Percentiles rank a stretch among this genome's conserved stretches.
phyloP scores from a whole-genome alignment of 75 land plant genomes.

The Isoetes taiwanensis region DNA sequence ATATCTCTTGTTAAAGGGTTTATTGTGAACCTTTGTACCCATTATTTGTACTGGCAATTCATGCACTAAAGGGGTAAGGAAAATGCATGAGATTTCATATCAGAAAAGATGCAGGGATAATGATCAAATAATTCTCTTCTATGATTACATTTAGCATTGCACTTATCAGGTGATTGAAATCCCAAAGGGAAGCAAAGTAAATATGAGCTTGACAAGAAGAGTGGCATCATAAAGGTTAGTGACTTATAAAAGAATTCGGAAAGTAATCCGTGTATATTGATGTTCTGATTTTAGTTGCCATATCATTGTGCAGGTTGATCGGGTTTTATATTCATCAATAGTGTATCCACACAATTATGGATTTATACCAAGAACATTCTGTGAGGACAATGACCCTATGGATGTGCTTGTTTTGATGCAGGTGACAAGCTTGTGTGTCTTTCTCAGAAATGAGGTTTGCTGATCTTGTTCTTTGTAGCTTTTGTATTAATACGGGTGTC shows the following conservation, averaged over 20 bases:
- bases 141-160: no score
- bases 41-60: no score
- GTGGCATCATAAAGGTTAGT: slow-evolving; percentile 52
- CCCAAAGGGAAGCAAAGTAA: slow-evolving; percentile 62
- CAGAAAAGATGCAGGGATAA: no score
- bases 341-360: slow-evolving; percentile 73
- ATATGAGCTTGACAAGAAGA: slow-evolving; percentile 74
- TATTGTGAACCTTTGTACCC: no score
- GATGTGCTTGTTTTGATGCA: slow-evolving; percentile 57
- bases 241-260: neutral
- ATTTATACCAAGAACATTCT: slow-evolving; percentile 52
- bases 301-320: slow-evolving; percentile 37
- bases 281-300: neutral
- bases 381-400: slow-evolving; percentile 62
- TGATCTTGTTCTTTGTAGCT: no score
- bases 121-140: no score
- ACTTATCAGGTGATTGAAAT: slow-evolving; percentile 73
- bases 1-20: no score
- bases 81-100: no score
- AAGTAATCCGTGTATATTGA: neutral
- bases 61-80: no score
- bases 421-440: slow-evolving; percentile 14
- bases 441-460: no score
- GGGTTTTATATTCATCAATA: slow-evolving; percentile 50
- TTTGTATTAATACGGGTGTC: no score